These are phyloP conservation scores for Furcasterigmium furcatum DNA, from an alignment of 2,329 filamentous ascomycete species.

Conservation along the genomic window DNA sequence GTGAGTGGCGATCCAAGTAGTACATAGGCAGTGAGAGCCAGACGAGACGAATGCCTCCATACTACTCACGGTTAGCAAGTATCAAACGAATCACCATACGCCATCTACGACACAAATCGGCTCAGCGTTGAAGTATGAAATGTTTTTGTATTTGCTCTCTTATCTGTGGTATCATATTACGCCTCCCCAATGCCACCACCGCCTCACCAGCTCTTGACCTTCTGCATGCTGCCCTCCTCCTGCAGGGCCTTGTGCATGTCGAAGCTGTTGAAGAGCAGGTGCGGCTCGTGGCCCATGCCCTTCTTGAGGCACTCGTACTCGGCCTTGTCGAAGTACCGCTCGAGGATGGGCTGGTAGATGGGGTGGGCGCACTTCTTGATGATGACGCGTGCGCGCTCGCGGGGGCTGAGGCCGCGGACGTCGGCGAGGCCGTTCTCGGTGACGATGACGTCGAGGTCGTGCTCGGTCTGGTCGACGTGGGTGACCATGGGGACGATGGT, in stretches of 20 bases:
- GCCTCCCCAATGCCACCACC: no score
- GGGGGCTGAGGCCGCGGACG: conserved; percentile 75
- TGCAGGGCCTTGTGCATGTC: conserved; percentile 84
- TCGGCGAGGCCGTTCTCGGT: conserved; percentile 74
- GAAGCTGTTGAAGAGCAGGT: conserved; percentile 81
- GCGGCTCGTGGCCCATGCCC: conserved; percentile 88
- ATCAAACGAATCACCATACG: background rate
- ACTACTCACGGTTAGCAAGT: no score
- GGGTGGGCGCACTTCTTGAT: conserved; percentile 86
- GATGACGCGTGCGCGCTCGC: conserved; percentile 79
- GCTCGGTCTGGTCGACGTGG: conserved; percentile 89
- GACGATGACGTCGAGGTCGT: conserved; percentile 89
- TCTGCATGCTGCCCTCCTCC: conserved; percentile 82
- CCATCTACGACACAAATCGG: no score
- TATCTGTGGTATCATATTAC: no score
- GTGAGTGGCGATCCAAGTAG: no score
- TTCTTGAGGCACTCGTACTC: conserved; percentile 83
- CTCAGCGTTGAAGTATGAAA: no score
- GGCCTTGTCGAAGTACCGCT: conserved; percentile 80
- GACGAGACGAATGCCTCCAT: no score
- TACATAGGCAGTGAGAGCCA: no score
- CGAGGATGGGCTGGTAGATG: conserved; percentile 77
- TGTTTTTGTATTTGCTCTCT: no score
- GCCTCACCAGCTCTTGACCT: conserved; percentile 63
- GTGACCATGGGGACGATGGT: conserved; percentile 95